A percentile compares a stretch with the other conserved stretches of the same genome.
Evolutionary conservation across 2,329 filamentous ascomycete genomes (phyloP).

Genomic region (Fusarium tjaetaba): DNA sequence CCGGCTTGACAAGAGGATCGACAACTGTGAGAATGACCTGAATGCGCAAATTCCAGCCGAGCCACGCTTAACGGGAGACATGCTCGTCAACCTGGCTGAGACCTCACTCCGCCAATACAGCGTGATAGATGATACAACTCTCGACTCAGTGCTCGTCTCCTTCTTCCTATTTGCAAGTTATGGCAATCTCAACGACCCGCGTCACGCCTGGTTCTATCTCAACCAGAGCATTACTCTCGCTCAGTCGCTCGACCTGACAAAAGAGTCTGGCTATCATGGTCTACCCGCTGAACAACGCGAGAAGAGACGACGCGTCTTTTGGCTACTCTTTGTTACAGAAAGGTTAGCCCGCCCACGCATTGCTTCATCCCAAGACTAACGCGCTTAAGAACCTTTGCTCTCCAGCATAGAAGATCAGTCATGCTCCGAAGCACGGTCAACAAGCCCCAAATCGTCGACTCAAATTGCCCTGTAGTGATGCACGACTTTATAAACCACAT

Average conservation of each 20-base stretch:
- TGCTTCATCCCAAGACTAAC: neutral
- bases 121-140: conserved; percentile 41
- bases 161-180: conserved; percentile 48
- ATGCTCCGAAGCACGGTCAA: conserved; percentile 44
- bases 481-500: conserved; percentile 49
- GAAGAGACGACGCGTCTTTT: conserved; percentile 46
- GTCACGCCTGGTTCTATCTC: conserved; percentile 47
- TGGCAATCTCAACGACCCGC: conserved; percentile 43
- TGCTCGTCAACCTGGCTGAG: conserved; percentile 43
- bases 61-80: conserved; percentile 40
- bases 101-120: conserved; percentile 42
- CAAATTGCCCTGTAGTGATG: conserved; percentile 47
- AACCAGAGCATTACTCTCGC: conserved; percentile 47
- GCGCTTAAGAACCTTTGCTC: conserved; percentile 41
- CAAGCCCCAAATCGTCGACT: conserved; percentile 46
- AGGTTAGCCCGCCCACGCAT: conserved; percentile 18
- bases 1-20: conserved; percentile 33
- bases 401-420: conserved; percentile 45
- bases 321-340: conserved; percentile 50
- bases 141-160: conserved; percentile 44
- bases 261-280: conserved; percentile 40
- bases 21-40: conserved; percentile 14
- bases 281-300: conserved; percentile 40
- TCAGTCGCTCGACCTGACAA: conserved; percentile 42
- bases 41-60: conserved; percentile 32